A percentile compares a stretch with the other conserved stretches of the same genome.
Conservation (phyloP, 768 basidiomycete genomes). For the Peribolospora baueri region DNA sequence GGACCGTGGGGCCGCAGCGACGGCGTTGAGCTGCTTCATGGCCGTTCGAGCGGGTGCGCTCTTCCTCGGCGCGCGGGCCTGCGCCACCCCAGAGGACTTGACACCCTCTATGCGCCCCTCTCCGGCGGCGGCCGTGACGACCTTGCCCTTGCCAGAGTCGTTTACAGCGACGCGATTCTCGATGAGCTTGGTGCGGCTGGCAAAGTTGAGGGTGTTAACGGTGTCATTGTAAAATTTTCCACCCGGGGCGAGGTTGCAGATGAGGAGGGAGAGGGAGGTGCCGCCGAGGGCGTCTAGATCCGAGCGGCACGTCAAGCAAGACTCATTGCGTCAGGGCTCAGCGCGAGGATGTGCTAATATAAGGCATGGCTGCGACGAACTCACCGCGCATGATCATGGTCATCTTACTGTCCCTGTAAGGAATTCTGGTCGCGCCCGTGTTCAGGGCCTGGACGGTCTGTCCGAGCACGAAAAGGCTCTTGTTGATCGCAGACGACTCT, state of each 20-base stretch:
- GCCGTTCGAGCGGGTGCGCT: no score
- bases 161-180: no score
- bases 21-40: no score
- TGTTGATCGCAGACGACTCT: slow-evolving; percentile 74
- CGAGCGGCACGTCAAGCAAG: slow-evolving; percentile 70
- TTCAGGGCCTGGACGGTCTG: slow-evolving; percentile 67
- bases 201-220: slow-evolving; percentile 65
- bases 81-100: no score
- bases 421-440: slow-evolving; percentile 3
- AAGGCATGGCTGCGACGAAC: neutral
- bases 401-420: no score
- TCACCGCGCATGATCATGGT: no score
- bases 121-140: no score
- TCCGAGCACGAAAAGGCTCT: slow-evolving; percentile 59
- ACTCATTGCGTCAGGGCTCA: slow-evolving; percentile 15
- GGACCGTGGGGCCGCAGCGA: no score
- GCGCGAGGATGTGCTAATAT: neutral
- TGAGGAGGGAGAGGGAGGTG: slow-evolving; percentile 47
- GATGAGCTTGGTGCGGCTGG: no score
- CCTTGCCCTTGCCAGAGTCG: no score
- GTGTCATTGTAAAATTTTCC: slow-evolving; percentile 63
- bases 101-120: no score
- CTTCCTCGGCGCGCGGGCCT: no score
- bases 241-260: slow-evolving; percentile 70
- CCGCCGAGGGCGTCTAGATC: slow-evolving; percentile 81